phyloP scores from a whole-genome alignment of 257 asterid species.

The Fraxinus americana region DNA sequence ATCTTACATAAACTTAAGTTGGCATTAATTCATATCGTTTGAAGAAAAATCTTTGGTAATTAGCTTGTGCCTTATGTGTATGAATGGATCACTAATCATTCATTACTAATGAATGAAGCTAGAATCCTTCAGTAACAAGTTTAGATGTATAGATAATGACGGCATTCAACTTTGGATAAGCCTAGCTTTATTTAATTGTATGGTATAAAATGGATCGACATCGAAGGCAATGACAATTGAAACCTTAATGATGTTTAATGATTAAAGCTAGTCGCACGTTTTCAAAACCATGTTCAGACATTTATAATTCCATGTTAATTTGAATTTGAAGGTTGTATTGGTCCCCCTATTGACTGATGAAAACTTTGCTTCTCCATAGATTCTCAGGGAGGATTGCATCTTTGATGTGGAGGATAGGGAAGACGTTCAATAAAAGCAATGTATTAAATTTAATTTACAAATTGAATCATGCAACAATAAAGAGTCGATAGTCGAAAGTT shows the following conservation, averaged over 20 bases:
- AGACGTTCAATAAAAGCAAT: not conserved
- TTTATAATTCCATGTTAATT: slow-evolving; percentile 8
- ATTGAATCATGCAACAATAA: no score
- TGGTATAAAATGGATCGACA: slow-evolving; percentile 21
- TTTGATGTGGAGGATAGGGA: not conserved
- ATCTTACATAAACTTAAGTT: no score
- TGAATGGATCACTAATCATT: not conserved
- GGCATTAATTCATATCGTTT: no score
- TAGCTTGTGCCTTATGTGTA: not conserved
- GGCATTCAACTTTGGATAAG: slow-evolving; percentile 8
- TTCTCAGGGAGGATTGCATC: not conserved
- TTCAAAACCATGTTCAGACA: not conserved
- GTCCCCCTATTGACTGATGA: slow-evolving; percentile 16
- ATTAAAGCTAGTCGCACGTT: slow-evolving; percentile 20
- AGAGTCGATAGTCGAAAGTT: no score
- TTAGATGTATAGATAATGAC: slow-evolving; percentile 14
- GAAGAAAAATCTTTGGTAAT: no score
- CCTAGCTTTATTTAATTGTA: not conserved
- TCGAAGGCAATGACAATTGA: slow-evolving; percentile 26
- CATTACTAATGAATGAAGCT: not conserved
- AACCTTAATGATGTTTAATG: slow-evolving; percentile 40
- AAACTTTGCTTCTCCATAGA: not conserved
- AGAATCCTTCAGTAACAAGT: not conserved
- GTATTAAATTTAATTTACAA: not conserved
- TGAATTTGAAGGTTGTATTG: slow-evolving; percentile 14